These are phyloP conservation scores for Mucor saturninus DNA, from an alignment of 371 early-diverging fungal genomes.

Conservation along the genomic window DNA sequence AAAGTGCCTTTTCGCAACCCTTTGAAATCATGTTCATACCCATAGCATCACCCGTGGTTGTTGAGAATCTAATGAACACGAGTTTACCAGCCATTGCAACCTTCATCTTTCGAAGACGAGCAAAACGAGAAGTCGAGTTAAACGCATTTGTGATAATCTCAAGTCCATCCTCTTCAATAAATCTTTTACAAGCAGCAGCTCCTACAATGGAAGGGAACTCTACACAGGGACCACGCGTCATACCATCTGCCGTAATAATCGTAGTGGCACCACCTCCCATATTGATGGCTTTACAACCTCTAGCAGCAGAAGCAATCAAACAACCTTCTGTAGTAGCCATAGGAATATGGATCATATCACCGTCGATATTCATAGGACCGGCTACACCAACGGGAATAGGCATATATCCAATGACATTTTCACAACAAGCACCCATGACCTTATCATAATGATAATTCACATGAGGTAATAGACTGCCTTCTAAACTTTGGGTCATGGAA, in stretches of 20 bases:
- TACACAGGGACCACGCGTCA: slow-evolving; percentile 95
- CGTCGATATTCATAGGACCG: slow-evolving; percentile 81
- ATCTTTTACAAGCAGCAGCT: slow-evolving; percentile 77
- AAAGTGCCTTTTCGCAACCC: slow-evolving; percentile 85
- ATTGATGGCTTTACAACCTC: slow-evolving; percentile 96
- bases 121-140: slow-evolving; percentile 91
- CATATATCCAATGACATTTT: slow-evolving; percentile 96
- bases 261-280: slow-evolving; percentile 89
- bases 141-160: slow-evolving; percentile 74
- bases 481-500: slow-evolving; percentile 69
- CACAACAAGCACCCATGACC: slow-evolving; percentile 94
- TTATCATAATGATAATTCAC: slow-evolving; percentile 87
- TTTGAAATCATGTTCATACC: slow-evolving; percentile 99
- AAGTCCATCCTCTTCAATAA: slow-evolving; percentile 76
- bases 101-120: slow-evolving; percentile 83
- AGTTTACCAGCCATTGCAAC: slow-evolving; percentile 85
- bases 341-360: slow-evolving; percentile 80
- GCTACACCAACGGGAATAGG: slow-evolving; percentile 95
- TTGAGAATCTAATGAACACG: slow-evolving; percentile 86
- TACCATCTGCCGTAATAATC: slow-evolving; percentile 86
- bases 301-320: slow-evolving; percentile 93
- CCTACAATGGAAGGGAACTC: slow-evolving; percentile 74
- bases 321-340: slow-evolving; percentile 98
- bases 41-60: slow-evolving; percentile 98
- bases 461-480: slow-evolving; percentile 73